These are phyloP conservation scores for Pseudogymnoascus verrucosus DNA, from an alignment of 2,329 filamentous ascomycete genomes.

Conservation along the genomic window DNA sequence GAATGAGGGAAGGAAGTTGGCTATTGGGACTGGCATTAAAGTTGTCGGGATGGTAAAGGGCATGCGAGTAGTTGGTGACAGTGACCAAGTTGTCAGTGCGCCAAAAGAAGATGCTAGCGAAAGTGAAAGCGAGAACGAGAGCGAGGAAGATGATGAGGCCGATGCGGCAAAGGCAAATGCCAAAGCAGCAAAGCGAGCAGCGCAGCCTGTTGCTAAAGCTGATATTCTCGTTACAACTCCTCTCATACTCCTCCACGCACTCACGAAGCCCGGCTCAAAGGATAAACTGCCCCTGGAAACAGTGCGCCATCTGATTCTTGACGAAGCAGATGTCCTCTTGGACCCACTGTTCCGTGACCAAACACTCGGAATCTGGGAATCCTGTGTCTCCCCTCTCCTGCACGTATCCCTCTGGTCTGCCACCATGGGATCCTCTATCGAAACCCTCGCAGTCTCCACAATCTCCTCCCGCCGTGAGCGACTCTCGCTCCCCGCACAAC, in stretches of 20 bases:
- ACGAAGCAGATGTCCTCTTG: constrained; percentile 91
- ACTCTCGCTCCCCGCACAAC: constrained; percentile 29
- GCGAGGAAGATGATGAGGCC: constrained; percentile 26
- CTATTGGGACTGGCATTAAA: constrained; percentile 66
- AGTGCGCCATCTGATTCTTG: constrained; percentile 69
- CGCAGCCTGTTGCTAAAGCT: constrained; percentile 54
- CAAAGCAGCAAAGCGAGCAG: constrained; percentile 27
- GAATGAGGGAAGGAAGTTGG: constrained; percentile 78
- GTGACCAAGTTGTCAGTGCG: constrained; percentile 21
- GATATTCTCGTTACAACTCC: constrained; percentile 79
- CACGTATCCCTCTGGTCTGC: constrained; percentile 86
- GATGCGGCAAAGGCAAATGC: constrained; percentile 12
- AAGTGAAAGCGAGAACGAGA: constrained; percentile 32
- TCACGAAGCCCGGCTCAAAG: constrained; percentile 40
- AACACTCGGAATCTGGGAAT: constrained; percentile 74
- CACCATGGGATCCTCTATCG: constrained; percentile 91
- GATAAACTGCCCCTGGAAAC: constrained; percentile 49
- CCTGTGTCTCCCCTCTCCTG: constrained; percentile 63
- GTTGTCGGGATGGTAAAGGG: constrained; percentile 79
- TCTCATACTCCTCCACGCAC: constrained; percentile 65
- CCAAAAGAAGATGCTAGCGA: constrained; percentile 26
- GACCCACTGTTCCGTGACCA: constrained; percentile 87
- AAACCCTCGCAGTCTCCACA: constrained; percentile 65
- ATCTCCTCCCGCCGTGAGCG: constrained; percentile 46
- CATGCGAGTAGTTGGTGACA: constrained; percentile 56